phyloP scores from a whole-genome alignment of 805 yeast genomes.

The Osmozyma mogii region DNA sequence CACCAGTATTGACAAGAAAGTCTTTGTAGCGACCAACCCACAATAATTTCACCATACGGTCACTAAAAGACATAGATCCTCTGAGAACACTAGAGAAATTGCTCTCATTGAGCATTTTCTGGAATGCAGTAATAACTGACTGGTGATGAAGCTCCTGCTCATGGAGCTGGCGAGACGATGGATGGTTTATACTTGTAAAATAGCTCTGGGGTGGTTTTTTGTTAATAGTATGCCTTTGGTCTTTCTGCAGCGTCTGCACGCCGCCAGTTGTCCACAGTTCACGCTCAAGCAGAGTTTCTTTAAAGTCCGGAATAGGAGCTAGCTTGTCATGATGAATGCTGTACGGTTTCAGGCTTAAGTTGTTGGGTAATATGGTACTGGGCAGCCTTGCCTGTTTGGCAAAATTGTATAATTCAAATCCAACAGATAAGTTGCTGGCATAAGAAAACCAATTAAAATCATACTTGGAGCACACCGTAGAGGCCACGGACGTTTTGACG shows the following conservation, averaged over 20 bases:
- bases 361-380: no score
- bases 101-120: constrained; percentile 41
- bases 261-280: no score
- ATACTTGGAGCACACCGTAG: constrained; percentile 76
- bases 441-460: constrained; percentile 90
- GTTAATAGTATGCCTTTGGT: constrained; percentile 11
- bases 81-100: constrained; percentile 67
- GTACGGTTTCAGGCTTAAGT: no score
- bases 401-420: constrained; percentile 73
- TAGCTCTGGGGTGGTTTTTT: constrained; percentile 20
- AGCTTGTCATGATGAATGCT: no score
- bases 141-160: constrained; percentile 16
- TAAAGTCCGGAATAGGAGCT: no score
- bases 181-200: no score
- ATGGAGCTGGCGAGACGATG: constrained; percentile 7
- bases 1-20: constrained; percentile 71
- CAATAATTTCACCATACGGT: constrained; percentile 50
- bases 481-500: constrained; percentile 64
- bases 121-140: constrained; percentile 45
- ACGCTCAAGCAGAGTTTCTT: no score
- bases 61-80: constrained; percentile 60
- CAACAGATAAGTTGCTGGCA: constrained; percentile 77
- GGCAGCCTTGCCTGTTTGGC: constrained; percentile 11
- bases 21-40: constrained; percentile 90
- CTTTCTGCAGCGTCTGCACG: no score